phyloP scores from a whole-genome alignment of 1,139 yeast genomes.

The Sugiyamaella grinbergsii region DNA sequence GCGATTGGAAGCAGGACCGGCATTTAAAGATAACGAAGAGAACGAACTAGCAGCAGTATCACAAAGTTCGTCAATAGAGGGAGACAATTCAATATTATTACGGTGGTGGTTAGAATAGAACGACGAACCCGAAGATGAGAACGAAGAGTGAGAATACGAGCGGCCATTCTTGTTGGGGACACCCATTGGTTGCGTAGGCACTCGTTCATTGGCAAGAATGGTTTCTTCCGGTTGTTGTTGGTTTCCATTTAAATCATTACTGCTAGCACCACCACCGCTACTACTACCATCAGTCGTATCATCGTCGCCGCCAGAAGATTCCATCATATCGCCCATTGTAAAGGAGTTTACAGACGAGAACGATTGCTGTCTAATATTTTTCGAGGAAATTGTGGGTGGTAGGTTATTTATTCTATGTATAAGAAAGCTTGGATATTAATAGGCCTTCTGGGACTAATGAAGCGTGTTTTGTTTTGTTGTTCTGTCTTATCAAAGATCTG shows the following conservation, averaged over 20 bases:
- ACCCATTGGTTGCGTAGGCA: constrained; percentile 13
- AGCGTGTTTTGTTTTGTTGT: too few species aligned
- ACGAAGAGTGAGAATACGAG: constrained; percentile 1
- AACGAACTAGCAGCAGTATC: constrained; percentile 22
- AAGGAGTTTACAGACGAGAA: constrained; percentile 19
- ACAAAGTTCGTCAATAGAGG: constrained; percentile 17
- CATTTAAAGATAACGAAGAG: constrained; percentile 21
- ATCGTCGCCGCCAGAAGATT: constrained; percentile 23
- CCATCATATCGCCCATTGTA: constrained; percentile 23
- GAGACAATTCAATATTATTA: constrained; percentile 16
- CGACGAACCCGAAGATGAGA: constrained; percentile 15
- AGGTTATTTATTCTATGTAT: background rate
- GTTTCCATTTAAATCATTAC: constrained; percentile 20
- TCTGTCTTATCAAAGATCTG: background rate
- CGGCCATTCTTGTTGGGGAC: constrained; percentile 4
- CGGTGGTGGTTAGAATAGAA: constrained; percentile 18
- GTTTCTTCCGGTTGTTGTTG: constrained; percentile 1
- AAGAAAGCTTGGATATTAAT: background rate
- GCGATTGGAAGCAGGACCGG: constrained; percentile 20
- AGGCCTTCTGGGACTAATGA: background rate
- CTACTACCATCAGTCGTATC: constrained; percentile 24
- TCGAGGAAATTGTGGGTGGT: constrained; percentile 26
- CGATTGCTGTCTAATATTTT: constrained; percentile 5
- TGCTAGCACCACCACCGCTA: constrained; percentile 19
- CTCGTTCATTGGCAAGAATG: background rate